Conservation (phyloP, 176 grass and related monocot species). For the Rhipidocladum racemiflorum region DNA sequence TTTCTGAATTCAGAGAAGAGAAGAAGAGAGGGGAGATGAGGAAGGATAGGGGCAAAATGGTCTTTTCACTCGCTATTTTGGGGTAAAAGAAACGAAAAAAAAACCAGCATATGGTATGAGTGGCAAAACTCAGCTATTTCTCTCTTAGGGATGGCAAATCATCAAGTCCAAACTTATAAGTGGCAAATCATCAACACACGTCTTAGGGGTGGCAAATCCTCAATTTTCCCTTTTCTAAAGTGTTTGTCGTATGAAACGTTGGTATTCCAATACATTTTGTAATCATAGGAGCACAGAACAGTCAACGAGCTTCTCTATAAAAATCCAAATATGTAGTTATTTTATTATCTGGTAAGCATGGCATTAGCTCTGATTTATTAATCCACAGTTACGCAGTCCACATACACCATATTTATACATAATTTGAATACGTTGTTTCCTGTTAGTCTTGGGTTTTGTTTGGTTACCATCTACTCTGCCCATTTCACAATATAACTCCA, state of each 20-base stretch:
- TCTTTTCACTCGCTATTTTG: too few species aligned
- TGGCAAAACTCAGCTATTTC: too few species aligned
- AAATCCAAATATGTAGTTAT: not conserved
- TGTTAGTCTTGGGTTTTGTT: not conserved
- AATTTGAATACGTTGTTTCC: conserved; percentile 13
- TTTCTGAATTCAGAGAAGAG: too few species aligned
- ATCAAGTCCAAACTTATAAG: too few species aligned
- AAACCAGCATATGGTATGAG: too few species aligned
- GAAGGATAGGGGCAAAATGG: too few species aligned
- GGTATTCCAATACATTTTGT: not conserved
- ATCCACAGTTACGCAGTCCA: not conserved
- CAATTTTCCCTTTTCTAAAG: not conserved
- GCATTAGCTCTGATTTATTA: conserved; percentile 11
- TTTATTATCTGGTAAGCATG: not conserved
- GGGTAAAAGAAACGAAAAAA: too few species aligned
- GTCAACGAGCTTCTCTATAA: not conserved
- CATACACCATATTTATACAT: not conserved
- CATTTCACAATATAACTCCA: not conserved
- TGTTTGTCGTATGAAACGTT: not conserved
- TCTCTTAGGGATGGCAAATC: too few species aligned
- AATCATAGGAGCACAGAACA: not conserved
- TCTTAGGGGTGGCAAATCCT: too few species aligned
- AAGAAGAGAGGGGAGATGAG: too few species aligned
- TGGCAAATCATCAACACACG: too few species aligned
- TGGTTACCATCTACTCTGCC: not conserved